phyloP scores from a whole-genome alignment of 179 eudicot species.

The Corrigiola litoralis region DNA sequence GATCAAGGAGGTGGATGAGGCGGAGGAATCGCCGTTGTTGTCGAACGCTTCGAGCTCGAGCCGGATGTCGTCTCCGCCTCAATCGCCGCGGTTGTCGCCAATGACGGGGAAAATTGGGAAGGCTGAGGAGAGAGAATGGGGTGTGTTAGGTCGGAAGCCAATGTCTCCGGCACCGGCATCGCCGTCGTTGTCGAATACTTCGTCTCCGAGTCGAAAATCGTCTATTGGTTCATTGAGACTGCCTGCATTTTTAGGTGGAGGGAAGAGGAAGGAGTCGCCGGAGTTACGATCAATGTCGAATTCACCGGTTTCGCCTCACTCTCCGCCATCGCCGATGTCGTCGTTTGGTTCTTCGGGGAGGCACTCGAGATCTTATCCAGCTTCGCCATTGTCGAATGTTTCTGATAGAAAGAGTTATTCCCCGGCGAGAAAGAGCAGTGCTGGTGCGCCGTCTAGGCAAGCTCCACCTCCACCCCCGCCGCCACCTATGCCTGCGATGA shows the following conservation, averaged over 20 bases:
- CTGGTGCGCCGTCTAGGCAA: constrained; percentile 1
- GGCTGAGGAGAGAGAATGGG: constrained; percentile 31
- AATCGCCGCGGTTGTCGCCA: constrained; percentile 49
- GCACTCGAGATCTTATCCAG: constrained; percentile 25
- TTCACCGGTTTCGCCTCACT: constrained; percentile 30
- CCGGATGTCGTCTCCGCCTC: constrained; percentile 30
- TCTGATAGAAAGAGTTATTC: not conserved
- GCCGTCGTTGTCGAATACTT: constrained; percentile 27
- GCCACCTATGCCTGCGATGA: constrained; percentile 45
- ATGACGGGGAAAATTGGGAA: constrained; percentile 30
- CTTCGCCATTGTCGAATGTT: constrained; percentile 36
- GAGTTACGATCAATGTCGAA: constrained; percentile 19
- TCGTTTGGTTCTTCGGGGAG: constrained; percentile 18
- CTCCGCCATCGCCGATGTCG: constrained; percentile 33
- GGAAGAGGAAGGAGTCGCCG: constrained; percentile 28
- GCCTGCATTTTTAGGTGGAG: constrained; percentile 36
- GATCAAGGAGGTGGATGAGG: constrained; percentile 38
- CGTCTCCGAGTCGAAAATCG: constrained; percentile 28
- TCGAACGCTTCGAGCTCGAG: constrained; percentile 38
- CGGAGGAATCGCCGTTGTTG: constrained; percentile 44
- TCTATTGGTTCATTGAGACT: constrained; percentile 29
- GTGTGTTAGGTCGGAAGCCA: constrained; percentile 18
- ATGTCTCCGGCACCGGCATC: constrained; percentile 15
- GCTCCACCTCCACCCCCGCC: constrained; percentile 49
- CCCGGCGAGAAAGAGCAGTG: not conserved